These are phyloP conservation scores for Begonia masoniana DNA, from an alignment of 306 rosid species.

Conservation along the genomic window DNA sequence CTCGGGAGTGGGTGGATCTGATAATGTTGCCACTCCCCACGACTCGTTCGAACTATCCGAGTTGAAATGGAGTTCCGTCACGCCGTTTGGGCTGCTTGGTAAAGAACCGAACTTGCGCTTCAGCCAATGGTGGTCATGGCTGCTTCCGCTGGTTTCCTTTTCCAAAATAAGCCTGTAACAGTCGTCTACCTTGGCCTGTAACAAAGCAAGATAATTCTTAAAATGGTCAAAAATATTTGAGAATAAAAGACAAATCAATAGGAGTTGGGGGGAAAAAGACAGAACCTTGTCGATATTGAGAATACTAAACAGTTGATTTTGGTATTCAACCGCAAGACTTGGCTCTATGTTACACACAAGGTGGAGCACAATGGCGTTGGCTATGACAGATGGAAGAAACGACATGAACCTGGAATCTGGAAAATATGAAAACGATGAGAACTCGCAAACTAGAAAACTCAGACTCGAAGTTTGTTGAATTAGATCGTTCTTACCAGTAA, in stretches of 20 bases:
- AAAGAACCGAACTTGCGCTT: constrained; percentile 45
- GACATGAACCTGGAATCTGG: constrained; percentile 60
- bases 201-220: background rate
- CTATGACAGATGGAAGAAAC: constrained; percentile 66
- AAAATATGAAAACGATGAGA: background rate
- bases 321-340: constrained; percentile 33
- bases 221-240: background rate
- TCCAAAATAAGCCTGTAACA: constrained; percentile 45
- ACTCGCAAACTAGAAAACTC: background rate
- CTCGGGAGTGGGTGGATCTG: constrained; percentile 58
- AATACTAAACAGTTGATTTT: constrained; percentile 46
- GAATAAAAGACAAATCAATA: background rate
- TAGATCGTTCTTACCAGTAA: constrained; percentile 33
- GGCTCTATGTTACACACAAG: constrained; percentile 54
- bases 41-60: constrained; percentile 62
- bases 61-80: constrained; percentile 56
- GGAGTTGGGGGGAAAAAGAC: background rate
- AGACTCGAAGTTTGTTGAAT: background rate
- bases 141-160: constrained; percentile 8
- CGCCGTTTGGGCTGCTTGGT: constrained; percentile 66
- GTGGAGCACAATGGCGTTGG: constrained; percentile 66
- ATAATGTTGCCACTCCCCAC: constrained; percentile 26
- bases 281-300: constrained; percentile 62
- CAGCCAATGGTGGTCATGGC: constrained; percentile 16
- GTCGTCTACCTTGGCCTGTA: constrained; percentile 52